These are phyloP conservation scores for Suhomyces taliae DNA, from an alignment of 1,139 yeast genomes.

Conservation along the genomic window DNA sequence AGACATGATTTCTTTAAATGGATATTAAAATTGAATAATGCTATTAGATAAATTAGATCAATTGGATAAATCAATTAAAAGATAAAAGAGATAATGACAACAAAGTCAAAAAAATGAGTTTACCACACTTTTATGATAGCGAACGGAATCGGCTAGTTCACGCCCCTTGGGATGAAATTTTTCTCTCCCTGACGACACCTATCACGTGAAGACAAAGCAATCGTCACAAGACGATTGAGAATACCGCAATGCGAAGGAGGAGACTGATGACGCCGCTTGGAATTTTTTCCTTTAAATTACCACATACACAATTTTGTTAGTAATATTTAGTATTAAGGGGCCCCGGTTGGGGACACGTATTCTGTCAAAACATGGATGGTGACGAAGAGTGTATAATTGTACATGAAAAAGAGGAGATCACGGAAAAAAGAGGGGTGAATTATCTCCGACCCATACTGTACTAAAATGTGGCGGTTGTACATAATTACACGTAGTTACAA, in stretches of 20 bases:
- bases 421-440: no score
- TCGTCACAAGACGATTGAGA: conserved; percentile 8
- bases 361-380: no score
- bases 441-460: no score
- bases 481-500: no score
- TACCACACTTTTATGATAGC: conserved; percentile 5
- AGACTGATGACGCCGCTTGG: neutral
- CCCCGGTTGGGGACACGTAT: no score
- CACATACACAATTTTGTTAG: no score
- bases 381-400: no score
- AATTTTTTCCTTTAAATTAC: no score
- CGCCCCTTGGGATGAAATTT: conserved; percentile 13
- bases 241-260: neutral
- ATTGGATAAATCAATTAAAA: neutral
- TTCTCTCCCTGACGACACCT: conserved; percentile 11
- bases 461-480: no score
- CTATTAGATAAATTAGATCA: neutral
- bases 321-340: no score
- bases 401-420: no score
- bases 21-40: neutral
- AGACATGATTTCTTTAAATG: conserved; percentile 9
- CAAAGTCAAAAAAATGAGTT: conserved; percentile 1
- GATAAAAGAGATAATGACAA: conserved; percentile 2
- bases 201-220: conserved; percentile 9
- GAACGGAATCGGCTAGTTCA: conserved; percentile 7